These are phyloP conservation scores for Lotus japonicus DNA, from an alignment of 306 rosid genomes.

Conservation along the genomic window DNA sequence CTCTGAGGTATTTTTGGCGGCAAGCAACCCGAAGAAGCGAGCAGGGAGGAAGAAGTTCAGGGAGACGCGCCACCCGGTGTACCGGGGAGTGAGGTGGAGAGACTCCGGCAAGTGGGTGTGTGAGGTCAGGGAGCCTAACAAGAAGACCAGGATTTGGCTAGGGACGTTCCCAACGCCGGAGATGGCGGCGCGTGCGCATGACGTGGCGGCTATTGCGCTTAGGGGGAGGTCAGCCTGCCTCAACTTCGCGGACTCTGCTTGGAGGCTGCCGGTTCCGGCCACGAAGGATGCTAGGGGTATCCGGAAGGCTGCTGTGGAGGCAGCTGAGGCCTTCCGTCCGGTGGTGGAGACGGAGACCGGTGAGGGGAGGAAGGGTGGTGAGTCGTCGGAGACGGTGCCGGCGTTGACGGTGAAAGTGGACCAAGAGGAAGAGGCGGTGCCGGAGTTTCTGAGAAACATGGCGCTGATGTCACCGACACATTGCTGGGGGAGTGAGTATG, in stretches of 20 bases:
- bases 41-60: constrained; percentile 95
- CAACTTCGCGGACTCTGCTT: constrained; percentile 69
- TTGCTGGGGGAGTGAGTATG: constrained; percentile 8
- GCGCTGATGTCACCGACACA: constrained; percentile 53
- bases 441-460: constrained; percentile 53
- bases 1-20: constrained; percentile 45
- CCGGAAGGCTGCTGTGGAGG: constrained; percentile 66
- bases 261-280: constrained; percentile 56
- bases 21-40: constrained; percentile 62
- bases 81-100: constrained; percentile 63
- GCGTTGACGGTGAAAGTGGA: neutral
- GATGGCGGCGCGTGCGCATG: constrained; percentile 95
- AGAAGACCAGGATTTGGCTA: constrained; percentile 57
- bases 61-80: constrained; percentile 89
- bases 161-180: constrained; percentile 69
- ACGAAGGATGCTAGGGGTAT: constrained; percentile 56
- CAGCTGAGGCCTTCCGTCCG: constrained; percentile 75
- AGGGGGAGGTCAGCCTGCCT: constrained; percentile 61
- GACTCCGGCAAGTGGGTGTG: constrained; percentile 88
- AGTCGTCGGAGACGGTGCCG: neutral
- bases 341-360: constrained; percentile 6
- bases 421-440: constrained; percentile 47
- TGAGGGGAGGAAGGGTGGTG: neutral
- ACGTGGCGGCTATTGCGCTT: constrained; percentile 72
- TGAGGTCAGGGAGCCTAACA: constrained; percentile 87